phyloP scores from a whole-genome alignment of 1,284 basidiomycete genomes.

The Rhodotorula sp. region DNA sequence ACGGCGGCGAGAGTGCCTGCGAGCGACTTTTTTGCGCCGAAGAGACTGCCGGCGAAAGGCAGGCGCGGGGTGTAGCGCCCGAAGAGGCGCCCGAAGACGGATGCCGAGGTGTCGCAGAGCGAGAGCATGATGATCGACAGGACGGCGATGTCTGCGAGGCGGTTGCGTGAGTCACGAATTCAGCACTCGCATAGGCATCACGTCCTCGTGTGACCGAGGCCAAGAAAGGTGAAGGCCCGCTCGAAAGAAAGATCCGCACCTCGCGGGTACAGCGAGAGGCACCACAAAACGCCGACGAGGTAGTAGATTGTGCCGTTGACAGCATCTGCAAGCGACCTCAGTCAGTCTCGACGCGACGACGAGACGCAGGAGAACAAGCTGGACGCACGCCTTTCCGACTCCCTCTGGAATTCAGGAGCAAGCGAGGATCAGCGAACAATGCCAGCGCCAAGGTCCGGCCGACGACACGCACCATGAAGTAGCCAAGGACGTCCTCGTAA shows the following conservation, averaged over 20 bases:
- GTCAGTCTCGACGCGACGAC: neutral
- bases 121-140: constrained; percentile 87
- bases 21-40: constrained; percentile 79
- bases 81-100: constrained; percentile 84
- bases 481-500: constrained; percentile 78
- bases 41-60: constrained; percentile 60
- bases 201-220: neutral
- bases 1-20: constrained; percentile 88
- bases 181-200: neutral
- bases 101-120: constrained; percentile 95
- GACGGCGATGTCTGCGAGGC: constrained; percentile 69
- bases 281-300: constrained; percentile 83
- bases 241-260: constrained; percentile 41
- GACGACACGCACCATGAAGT: constrained; percentile 67
- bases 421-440: too few relatives aligned
- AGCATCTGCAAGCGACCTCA: neutral
- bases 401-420: constrained; percentile 46
- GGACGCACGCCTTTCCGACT: constrained; percentile 50
- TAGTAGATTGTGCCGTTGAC: constrained; percentile 87
- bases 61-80: constrained; percentile 75
- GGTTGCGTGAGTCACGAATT: neutral
- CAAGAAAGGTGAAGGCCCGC: neutral
- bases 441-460: too few relatives aligned
- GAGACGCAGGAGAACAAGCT: too few relatives aligned
- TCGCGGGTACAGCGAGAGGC: constrained; percentile 74